A percentile compares a stretch with the other conserved stretches of the same genome.
Conservation (phyloP, 805 yeast species). For the Saturnispora quitensis region DNA sequence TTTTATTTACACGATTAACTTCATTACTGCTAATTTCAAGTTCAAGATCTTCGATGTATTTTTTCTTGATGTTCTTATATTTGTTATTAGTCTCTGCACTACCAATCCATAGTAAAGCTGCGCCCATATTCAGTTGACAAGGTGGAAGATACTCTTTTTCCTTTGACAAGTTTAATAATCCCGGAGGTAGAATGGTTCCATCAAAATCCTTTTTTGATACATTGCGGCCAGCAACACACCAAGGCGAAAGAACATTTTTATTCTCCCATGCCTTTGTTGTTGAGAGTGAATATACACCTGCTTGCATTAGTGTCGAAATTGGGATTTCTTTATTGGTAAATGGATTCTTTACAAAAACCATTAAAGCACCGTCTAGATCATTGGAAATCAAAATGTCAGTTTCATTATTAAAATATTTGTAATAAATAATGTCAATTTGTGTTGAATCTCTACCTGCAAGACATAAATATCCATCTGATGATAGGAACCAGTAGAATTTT, state of each 20-base stretch:
- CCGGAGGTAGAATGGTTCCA: conserved; percentile 50
- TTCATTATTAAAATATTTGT: conserved; percentile 58
- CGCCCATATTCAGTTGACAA: conserved; percentile 81
- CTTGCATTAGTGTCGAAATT: conserved; percentile 82
- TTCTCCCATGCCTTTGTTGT: conserved; percentile 86
- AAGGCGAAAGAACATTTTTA: conserved; percentile 72
- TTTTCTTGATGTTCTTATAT: conserved; percentile 22
- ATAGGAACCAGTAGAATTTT: conserved; percentile 88
- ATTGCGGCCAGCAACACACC: conserved; percentile 68
- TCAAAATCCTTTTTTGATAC: conserved; percentile 61
- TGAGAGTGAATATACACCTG: conserved; percentile 76
- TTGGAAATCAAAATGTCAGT: conserved; percentile 67
- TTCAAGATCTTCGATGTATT: conserved; percentile 24
- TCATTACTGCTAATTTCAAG: conserved; percentile 23
- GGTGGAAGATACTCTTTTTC: conserved; percentile 61
- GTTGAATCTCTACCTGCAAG: conserved; percentile 76
- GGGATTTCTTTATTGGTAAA: conserved; percentile 62
- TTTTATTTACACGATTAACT: conserved; percentile 19
- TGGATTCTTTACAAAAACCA: conserved; percentile 77
- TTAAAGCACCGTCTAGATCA: conserved; percentile 64
- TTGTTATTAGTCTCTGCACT: conserved; percentile 39
- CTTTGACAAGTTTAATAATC: conserved; percentile 46
- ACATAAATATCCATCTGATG: conserved; percentile 80
- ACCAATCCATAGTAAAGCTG: conserved; percentile 72
- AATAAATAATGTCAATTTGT: conserved; percentile 74